Evolutionary conservation across 2,329 filamentous ascomycete species (phyloP).

Genomic region (Monosporascus sp.): DNA sequence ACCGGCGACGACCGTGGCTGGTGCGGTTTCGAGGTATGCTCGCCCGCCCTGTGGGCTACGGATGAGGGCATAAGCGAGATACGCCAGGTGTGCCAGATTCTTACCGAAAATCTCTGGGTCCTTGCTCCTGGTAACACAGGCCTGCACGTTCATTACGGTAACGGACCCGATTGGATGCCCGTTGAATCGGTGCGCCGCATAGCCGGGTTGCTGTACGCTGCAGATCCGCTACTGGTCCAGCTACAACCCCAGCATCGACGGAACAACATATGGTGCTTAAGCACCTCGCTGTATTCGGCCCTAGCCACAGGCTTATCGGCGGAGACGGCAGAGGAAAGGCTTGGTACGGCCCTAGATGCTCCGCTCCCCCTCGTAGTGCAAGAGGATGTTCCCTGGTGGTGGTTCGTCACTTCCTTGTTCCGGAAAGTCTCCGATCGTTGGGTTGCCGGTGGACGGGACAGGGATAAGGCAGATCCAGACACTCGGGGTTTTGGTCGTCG

Average conservation of each 20-base stretch:
- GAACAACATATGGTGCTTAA: not conserved
- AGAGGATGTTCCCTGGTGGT: too few relatives aligned
- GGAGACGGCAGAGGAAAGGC: not conserved
- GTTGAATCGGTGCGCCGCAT: not conserved
- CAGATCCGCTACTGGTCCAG: not conserved
- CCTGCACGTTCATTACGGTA: not conserved
- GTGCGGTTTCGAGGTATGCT: not conserved
- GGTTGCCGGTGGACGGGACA: too few relatives aligned
- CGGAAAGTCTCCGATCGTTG: too few relatives aligned
- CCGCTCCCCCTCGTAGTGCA: too few relatives aligned
- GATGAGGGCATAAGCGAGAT: not conserved
- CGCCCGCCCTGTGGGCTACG: not conserved
- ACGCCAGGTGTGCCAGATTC: not conserved
- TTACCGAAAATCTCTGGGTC: not conserved
- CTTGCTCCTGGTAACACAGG: not conserved
- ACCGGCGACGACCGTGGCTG: not conserved
- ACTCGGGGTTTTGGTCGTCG: too few relatives aligned
- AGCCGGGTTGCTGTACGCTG: not conserved
- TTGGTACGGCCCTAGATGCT: not conserved
- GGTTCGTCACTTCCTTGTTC: too few relatives aligned
- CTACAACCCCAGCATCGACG: not conserved
- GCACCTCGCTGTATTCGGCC: not conserved
- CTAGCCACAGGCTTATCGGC: not conserved
- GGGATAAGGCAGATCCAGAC: too few relatives aligned
- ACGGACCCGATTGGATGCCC: not conserved